Percentiles rank a stretch among this genome's conserved stretches.
Evolutionary conservation across 257 asterid genomes (phyloP).

Genomic region (Scutellaria galericulata): DNA sequence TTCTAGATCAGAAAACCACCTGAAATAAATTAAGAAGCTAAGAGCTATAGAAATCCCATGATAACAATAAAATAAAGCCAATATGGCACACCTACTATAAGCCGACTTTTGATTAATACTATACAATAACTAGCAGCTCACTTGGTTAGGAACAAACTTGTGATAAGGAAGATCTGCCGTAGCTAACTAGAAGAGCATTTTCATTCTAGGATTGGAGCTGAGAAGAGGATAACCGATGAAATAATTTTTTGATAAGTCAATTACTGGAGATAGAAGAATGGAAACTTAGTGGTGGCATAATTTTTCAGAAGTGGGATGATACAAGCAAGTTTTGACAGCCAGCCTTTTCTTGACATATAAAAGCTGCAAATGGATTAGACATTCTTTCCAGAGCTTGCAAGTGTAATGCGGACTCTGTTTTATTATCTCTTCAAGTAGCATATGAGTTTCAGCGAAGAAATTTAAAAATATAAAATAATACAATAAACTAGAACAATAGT

Average conservation of each 20-base stretch:
- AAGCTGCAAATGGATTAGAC: not conserved
- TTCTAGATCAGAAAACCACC: no score
- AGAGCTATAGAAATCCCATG: not conserved
- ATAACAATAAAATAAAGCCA: not conserved
- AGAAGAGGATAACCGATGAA: not conserved
- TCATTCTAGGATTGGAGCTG: not conserved
- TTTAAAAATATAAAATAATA: not conserved
- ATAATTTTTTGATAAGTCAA: not conserved
- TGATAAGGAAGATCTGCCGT: not conserved
- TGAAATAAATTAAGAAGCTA: no score
- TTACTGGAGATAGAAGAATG: not conserved
- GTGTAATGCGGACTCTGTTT: not conserved
- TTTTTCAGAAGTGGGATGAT: not conserved
- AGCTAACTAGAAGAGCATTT: conserved; percentile 9
- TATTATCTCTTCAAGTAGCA: not conserved
- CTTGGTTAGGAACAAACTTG: conserved; percentile 14
- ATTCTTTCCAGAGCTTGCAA: not conserved
- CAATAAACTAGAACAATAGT: not conserved
- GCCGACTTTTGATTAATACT: conserved; percentile 10
- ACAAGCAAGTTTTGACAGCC: conserved; percentile 9
- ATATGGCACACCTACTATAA: not conserved
- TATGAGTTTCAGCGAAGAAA: not conserved
- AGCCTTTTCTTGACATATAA: not conserved
- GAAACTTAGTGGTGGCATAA: conserved; percentile 1
- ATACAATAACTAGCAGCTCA: not conserved